A percentile compares a stretch with the other conserved stretches of the same genome.
Conservation (phyloP, 495 filamentous ascomycete genomes). For the Aspergillus asperescens region DNA sequence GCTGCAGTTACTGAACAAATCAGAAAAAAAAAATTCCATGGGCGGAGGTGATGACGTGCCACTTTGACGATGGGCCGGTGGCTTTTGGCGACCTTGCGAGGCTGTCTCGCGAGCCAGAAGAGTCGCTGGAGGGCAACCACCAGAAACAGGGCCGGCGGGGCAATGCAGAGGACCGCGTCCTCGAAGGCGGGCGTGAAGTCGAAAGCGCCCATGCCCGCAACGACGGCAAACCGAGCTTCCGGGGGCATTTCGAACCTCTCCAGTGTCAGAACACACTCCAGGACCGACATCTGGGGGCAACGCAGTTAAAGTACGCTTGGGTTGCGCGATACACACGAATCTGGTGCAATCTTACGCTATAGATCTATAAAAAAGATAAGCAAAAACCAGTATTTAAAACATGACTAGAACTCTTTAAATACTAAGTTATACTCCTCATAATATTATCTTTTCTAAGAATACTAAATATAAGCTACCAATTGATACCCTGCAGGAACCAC, state of each 20-base stretch:
- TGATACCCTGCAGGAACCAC: no score
- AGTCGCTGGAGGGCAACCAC: not conserved
- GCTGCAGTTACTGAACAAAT: not conserved
- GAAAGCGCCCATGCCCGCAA: not conserved
- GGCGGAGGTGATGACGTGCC: not conserved
- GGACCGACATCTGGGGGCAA: no score
- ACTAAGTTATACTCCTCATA: no score
- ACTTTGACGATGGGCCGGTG: not conserved
- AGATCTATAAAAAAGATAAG: no score
- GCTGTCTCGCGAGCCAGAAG: not conserved
- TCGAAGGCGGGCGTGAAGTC: conserved; percentile 1
- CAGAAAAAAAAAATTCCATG: not conserved
- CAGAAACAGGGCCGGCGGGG: not conserved
- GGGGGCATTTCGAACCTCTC: not conserved
- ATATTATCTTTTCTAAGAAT: no score
- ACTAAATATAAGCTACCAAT: no score
- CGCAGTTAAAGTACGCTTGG: no score
- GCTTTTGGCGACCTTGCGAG: conserved; percentile 1
- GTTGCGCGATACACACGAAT: no score
- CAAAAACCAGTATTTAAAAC: no score
- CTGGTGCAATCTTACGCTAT: no score
- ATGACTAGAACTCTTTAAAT: no score
- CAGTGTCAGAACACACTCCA: not conserved
- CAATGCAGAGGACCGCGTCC: not conserved
- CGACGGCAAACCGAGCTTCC: conserved; percentile 1